Base-by-base conservation (phyloP, 1,284 basidiomycete genomes). In the Malassezia sp. region DNA sequence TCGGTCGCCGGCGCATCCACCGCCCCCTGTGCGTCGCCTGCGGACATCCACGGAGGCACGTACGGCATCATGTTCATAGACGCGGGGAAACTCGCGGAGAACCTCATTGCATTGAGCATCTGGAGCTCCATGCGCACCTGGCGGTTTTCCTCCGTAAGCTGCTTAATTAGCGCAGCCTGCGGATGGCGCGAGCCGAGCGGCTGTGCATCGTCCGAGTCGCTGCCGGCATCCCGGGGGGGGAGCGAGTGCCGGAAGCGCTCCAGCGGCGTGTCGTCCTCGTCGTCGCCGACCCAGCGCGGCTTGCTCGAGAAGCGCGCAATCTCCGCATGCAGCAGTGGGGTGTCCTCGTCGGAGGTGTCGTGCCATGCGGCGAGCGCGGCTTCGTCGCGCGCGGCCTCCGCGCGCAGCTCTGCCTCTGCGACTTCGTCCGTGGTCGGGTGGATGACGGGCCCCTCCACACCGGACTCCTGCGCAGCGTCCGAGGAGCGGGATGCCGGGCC, bases 141-240 rank as follows among this genome's bases (percentile, higher is more conserved):
- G 35, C 53, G 47, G 42, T 51, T 60, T 29, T 67, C 63, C 10
- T 45, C 48, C 38, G 60, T 53, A 18, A 69, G 49, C 28, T 58
- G 60, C 26, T 57, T 45, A 27, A 69, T 67, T 15, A 62, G 35
- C 4, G 61, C 63, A 0, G 66, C 65, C 29, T 69, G 63, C 1
- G 62, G 62, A 32, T 67, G 65, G 11, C 48, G 48, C 8, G 45
- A 46, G 22, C 63, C 66, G 7, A 69, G 50, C 5, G 65, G 63
- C 46, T 63, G 52, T 36, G 59, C 44, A 15, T 45, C 42, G 17
- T 53, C 53, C 4, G 33, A 32, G n/a, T 42, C 37, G 11, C 21
- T 23, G 14, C 23, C 15, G 9, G 28, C 29, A 5, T 21, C 33
- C n/a, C n/a, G n/a, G 6, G 15, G 22, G 14, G 26, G 10, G 11